Conservation (phyloP, 2,329 filamentous ascomycete species). For the Parascedosporium putredinis region DNA sequence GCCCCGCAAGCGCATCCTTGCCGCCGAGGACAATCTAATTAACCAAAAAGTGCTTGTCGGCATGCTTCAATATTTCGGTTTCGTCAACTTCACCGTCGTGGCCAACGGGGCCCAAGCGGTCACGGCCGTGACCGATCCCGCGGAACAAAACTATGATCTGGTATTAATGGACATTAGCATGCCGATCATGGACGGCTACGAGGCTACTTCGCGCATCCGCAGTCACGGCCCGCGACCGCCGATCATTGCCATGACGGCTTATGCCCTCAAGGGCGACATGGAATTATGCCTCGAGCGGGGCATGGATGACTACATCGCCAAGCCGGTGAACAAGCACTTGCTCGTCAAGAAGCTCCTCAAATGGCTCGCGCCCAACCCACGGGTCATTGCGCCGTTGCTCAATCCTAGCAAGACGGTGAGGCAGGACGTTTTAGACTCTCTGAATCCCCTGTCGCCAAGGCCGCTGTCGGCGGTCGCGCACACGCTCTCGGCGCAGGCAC, state of each 20-base stretch:
- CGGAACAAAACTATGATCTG: conserved; percentile 18
- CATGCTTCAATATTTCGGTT: conserved; percentile 27
- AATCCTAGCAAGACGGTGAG: neutral
- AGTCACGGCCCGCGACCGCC: conserved; percentile 28
- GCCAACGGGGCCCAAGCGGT: conserved; percentile 14
- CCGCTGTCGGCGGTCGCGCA: neutral
- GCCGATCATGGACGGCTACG: conserved; percentile 39
- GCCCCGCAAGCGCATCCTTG: conserved; percentile 26
- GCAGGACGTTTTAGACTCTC: neutral
- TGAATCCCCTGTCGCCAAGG: neutral
- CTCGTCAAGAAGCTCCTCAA: conserved; percentile 25
- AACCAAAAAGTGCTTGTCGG: conserved; percentile 29
- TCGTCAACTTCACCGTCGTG: conserved; percentile 20
- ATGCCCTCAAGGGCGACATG: conserved; percentile 43
- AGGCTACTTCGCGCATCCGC: conserved; percentile 34
- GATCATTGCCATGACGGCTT: conserved; percentile 43
- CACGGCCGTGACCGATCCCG: conserved; percentile 21
- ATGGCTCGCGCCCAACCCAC: neutral
- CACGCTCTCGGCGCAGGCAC: neutral
- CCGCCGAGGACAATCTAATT: conserved; percentile 31
- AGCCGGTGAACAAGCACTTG: conserved; percentile 39
- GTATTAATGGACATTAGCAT: conserved; percentile 37
- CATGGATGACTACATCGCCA: conserved; percentile 46
- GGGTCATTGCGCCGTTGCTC: neutral
- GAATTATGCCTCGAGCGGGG: conserved; percentile 42